These are phyloP conservation scores for Acephala macrosclerotiorum DNA, from an alignment of 2,329 filamentous ascomycete species.

Conservation along the genomic window DNA sequence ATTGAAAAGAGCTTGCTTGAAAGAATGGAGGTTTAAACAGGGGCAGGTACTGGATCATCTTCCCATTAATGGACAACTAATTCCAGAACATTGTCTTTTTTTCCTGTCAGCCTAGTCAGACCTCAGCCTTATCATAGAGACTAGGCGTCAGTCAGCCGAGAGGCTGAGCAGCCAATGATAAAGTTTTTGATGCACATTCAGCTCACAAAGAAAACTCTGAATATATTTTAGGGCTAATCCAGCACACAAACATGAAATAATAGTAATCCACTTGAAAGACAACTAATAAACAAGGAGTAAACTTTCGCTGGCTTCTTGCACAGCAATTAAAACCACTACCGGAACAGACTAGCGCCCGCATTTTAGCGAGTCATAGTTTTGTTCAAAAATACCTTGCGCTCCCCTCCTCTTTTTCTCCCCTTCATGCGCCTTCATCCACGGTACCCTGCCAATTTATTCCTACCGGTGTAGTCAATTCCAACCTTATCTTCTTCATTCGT, in stretches of 20 bases:
- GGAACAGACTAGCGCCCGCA: background rate
- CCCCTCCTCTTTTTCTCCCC: constrained; percentile 25
- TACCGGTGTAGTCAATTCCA: constrained; percentile 41
- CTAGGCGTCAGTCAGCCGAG: constrained; percentile 12
- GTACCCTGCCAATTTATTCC: constrained; percentile 38
- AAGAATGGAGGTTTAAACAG: too few species aligned
- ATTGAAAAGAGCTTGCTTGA: too few species aligned
- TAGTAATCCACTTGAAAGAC: background rate
- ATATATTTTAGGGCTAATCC: background rate
- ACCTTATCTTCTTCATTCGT: constrained; percentile 32
- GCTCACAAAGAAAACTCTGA: constrained; percentile 10
- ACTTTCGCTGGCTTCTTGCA: background rate
- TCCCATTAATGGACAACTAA: background rate
- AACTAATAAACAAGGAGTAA: background rate
- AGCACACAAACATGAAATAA: background rate
- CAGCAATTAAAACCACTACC: constrained; percentile 14
- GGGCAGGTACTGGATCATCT: background rate
- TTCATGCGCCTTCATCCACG: constrained; percentile 36
- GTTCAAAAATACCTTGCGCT: constrained; percentile 17
- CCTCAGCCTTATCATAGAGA: constrained; percentile 18
- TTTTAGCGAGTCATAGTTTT: background rate
- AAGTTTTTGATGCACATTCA: background rate
- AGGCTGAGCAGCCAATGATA: constrained; percentile 13
- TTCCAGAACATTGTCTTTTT: background rate
- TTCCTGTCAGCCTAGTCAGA: constrained; percentile 10